Evolutionary conservation across 331 rosid species (phyloP).

Genomic region (Erythrophleum ivorense): DNA sequence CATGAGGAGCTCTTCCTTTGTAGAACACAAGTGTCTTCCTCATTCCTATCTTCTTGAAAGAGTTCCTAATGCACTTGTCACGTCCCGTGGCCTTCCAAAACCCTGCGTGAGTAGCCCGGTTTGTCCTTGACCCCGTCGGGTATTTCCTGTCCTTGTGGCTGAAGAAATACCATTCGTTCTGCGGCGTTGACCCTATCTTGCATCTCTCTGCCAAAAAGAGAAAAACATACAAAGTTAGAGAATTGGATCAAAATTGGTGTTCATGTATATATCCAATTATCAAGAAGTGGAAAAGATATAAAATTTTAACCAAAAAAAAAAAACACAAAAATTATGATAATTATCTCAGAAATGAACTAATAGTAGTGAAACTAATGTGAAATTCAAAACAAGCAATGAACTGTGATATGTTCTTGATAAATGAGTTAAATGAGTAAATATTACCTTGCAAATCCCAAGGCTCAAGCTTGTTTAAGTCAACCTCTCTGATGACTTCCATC

Average conservation of each 20-base stretch:
- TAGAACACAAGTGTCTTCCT: conserved; percentile 92
- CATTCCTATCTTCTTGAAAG: conserved; percentile 86
- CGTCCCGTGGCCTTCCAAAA: conserved; percentile 98
- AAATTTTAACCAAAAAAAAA: no score
- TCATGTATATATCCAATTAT: no score
- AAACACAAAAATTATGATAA: no score
- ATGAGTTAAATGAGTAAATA: neutral
- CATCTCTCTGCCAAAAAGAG: conserved; percentile 83
- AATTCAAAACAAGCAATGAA: neutral
- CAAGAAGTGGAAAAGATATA: no score
- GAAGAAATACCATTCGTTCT: conserved; percentile 95
- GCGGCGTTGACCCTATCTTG: conserved; percentile 91
- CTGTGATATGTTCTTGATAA: no score
- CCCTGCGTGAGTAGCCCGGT: conserved; percentile 91
- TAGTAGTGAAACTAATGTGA: no score
- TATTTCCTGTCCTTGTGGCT: conserved; percentile 96
- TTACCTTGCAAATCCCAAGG: conserved; percentile 99
- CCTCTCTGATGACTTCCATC: conserved; percentile 95
- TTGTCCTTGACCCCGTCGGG: conserved; percentile 94
- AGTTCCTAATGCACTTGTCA: conserved; percentile 86
- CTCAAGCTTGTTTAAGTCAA: conserved; percentile 96
- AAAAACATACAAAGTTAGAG: no score
- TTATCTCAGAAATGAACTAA: no score
- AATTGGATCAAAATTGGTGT: no score
- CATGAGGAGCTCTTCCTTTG: conserved; percentile 94